phyloP scores from a whole-genome alignment of 1,139 yeast species.

The Magnusiomyces suaveolens region DNA sequence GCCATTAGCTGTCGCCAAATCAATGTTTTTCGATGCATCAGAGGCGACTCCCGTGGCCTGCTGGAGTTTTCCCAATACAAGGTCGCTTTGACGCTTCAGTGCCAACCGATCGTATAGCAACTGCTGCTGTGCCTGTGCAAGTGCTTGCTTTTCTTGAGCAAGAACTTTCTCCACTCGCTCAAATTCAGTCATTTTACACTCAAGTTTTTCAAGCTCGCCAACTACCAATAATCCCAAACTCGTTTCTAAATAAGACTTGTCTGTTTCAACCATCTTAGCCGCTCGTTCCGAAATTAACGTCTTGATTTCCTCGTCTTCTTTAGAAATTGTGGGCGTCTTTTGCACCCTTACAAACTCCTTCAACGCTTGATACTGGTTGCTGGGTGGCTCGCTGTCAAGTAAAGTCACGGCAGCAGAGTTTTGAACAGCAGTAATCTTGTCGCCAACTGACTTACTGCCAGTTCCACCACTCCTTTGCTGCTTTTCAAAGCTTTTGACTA shows the following conservation, averaged over 20 bases:
- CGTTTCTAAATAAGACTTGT: conserved; percentile 48
- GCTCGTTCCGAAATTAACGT: conserved; percentile 37
- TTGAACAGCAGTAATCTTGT: conserved; percentile 36
- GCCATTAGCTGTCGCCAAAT: conserved; percentile 8
- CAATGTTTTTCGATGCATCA: conserved; percentile 32
- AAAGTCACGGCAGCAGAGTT: conserved; percentile 17
- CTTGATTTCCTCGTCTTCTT: conserved; percentile 34
- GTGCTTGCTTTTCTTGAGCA: conserved; percentile 61
- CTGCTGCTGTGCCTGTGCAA: conserved; percentile 69
- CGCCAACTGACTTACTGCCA: not conserved
- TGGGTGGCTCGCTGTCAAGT: conserved; percentile 4
- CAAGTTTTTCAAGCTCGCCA: conserved; percentile 64
- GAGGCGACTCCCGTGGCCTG: conserved; percentile 37
- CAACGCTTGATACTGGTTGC: conserved; percentile 11
- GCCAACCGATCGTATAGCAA: conserved; percentile 69
- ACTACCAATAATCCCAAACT: conserved; percentile 54
- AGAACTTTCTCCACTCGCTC: conserved; percentile 65
- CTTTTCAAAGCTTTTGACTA: conserved; percentile 29
- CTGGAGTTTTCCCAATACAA: conserved; percentile 44
- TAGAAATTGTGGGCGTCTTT: conserved; percentile 19
- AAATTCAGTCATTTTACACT: conserved; percentile 61
- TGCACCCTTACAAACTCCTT: conserved; percentile 9
- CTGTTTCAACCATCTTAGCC: conserved; percentile 63
- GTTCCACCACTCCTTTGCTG: conserved; percentile 12
- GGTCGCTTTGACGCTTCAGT: conserved; percentile 53